Percentiles rank a stretch among this genome's conserved stretches.
Evolutionary conservation across 139 green algal genomes (phyloP).

Genomic region (Chlorella sp.): DNA sequence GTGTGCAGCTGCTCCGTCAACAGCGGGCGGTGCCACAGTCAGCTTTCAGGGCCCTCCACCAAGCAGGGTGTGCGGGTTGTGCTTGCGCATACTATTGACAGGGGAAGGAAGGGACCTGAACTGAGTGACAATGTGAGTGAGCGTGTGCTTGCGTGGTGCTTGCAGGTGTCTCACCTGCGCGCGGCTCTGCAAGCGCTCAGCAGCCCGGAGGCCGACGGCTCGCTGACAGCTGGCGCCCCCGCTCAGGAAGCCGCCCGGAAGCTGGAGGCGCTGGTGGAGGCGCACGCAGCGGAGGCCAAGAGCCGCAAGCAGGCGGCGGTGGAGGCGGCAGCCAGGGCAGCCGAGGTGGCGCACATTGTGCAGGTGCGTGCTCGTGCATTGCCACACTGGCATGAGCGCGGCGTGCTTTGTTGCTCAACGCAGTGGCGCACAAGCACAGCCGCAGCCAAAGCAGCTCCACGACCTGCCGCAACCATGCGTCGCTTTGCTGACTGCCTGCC

Average conservation of each 20-base stretch:
- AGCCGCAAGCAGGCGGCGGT: neutral
- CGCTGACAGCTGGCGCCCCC: too few species aligned
- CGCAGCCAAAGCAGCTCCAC: neutral
- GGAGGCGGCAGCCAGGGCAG: neutral
- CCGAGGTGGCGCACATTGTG: slow-evolving; percentile 3
- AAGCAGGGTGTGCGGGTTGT: too few species aligned
- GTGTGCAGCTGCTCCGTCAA: neutral
- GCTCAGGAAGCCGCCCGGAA: neutral
- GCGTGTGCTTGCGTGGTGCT: too few species aligned
- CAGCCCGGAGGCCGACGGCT: too few species aligned
- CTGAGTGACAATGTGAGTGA: too few species aligned
- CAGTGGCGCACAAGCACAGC: neutral
- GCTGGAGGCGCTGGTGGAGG: neutral
- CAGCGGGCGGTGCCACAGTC: neutral
- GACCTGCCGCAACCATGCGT: neutral
- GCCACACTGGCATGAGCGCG: neutral
- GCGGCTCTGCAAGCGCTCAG: neutral
- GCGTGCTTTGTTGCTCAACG: neutral
- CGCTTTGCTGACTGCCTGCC: too few species aligned
- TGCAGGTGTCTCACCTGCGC: too few species aligned
- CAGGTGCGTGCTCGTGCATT: neutral
- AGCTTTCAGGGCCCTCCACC: neutral
- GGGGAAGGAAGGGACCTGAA: too few species aligned
- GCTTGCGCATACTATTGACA: too few species aligned
- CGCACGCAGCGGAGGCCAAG: neutral